Percentiles rank a stretch among this genome's conserved stretches.
These are phyloP conservation scores for Xenosphaeropsis pyriputrescens DNA, from an alignment of 2,329 filamentous ascomycete genomes.

Conservation along the genomic window DNA sequence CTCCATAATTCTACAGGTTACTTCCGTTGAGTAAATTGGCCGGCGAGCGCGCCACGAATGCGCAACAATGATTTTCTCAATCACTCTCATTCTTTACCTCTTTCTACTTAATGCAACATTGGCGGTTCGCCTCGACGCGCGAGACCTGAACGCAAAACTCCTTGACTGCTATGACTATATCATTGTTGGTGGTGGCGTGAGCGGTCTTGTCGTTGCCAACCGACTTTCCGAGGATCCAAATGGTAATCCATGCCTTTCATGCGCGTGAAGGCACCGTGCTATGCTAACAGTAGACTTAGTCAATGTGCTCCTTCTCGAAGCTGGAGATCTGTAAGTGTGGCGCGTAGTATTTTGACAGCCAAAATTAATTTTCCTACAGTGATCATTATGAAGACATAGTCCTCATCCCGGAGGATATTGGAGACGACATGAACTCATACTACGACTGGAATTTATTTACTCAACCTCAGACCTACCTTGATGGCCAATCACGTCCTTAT, in stretches of 20 bases:
- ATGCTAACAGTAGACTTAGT: conserved; percentile 3
- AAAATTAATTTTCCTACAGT: conserved; percentile 3
- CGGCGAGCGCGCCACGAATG: too few species aligned
- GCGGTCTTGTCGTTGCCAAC: conserved; percentile 27
- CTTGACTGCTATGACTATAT: conserved; percentile 21
- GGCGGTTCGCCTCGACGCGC: conserved; percentile 4
- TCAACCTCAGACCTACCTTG: conserved; percentile 3
- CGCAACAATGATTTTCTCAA: too few species aligned
- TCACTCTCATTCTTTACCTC: too few species aligned
- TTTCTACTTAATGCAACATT: too few species aligned
- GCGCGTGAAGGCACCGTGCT: too few species aligned
- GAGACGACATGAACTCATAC: conserved; percentile 5
- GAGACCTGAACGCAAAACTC: conserved; percentile 9
- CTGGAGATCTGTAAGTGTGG: conserved; percentile 9
- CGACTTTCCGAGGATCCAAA: conserved; percentile 23
- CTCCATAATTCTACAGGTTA: too few species aligned
- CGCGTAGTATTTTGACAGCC: neutral
- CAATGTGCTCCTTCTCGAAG: conserved; percentile 12
- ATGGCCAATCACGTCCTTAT: conserved; percentile 9
- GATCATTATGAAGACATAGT: conserved; percentile 12
- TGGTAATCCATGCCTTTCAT: conserved; percentile 2
- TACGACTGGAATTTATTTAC: too few species aligned
- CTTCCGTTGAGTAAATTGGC: too few species aligned
- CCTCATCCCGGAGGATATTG: conserved; percentile 10
- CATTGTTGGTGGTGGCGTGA: conserved; percentile 29